Percentiles rank a stretch among this genome's conserved stretches.
These are phyloP conservation scores for Tolypocladium album DNA, from an alignment of 2,329 filamentous ascomycete genomes.

Conservation along the genomic window DNA sequence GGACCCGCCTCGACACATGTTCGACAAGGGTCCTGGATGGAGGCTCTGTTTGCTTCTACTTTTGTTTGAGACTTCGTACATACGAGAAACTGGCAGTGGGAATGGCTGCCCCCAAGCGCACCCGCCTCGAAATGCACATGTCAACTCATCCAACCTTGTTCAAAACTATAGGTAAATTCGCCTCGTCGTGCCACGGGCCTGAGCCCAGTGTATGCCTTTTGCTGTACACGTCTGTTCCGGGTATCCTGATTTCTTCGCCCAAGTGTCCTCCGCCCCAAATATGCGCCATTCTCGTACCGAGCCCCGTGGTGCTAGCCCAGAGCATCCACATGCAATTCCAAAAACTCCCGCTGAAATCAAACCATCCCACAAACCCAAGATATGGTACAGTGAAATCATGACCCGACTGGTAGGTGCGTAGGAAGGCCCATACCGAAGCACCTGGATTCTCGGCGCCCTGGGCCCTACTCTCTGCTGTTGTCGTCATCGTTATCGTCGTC, in stretches of 20 bases:
- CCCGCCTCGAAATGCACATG: not conserved
- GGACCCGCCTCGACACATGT: slow-evolving; percentile 6
- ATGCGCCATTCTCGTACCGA: not conserved
- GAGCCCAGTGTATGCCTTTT: not conserved
- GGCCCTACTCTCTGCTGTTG: slow-evolving; percentile 17
- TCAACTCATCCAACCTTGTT: not conserved
- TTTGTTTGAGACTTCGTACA: not conserved
- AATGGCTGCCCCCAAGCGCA: too few species aligned
- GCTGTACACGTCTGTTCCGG: not conserved
- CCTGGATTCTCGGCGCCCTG: not conserved
- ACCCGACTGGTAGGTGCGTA: not conserved
- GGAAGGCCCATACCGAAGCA: not conserved
- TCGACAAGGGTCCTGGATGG: slow-evolving; percentile 2
- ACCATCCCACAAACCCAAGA: not conserved
- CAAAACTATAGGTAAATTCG: not conserved
- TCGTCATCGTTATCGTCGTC: slow-evolving; percentile 31
- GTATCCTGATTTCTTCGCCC: not conserved
- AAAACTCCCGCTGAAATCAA: not conserved
- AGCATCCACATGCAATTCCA: not conserved
- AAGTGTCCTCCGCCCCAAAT: not conserved
- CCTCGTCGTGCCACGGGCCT: not conserved
- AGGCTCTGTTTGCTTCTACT: not conserved
- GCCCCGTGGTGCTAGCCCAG: not conserved
- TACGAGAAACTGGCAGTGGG: too few species aligned
- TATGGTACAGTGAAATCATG: not conserved